Percentiles rank a stretch among this genome's conserved stretches.
Conservation (phyloP, 1,284 basidiomycete genomes). For the Apiotrichum montevideense region DNA sequence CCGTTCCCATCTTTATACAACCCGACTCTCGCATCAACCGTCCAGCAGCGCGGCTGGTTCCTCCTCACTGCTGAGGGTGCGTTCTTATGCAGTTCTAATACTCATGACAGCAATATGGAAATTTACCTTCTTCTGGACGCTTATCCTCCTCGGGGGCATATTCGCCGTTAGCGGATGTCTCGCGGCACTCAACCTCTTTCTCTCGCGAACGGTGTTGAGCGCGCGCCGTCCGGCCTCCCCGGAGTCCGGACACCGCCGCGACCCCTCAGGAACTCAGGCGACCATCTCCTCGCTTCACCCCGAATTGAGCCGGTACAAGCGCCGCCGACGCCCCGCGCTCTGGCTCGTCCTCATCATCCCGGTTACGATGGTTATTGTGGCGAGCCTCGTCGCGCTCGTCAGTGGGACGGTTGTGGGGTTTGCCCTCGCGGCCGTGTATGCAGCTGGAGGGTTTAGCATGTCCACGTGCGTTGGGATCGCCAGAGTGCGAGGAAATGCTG, state of each 20-base stretch:
- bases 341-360: constrained; percentile 37
- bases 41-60: constrained; percentile 34
- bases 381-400: constrained; percentile 60
- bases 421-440: constrained; percentile 62
- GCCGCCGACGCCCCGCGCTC: constrained; percentile 30
- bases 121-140: constrained; percentile 78
- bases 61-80: constrained; percentile 46
- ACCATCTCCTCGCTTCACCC: background rate
- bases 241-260: too few relatives aligned
- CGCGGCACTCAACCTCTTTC: constrained; percentile 62
- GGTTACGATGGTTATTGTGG: constrained; percentile 39
- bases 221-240: too few relatives aligned
- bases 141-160: constrained; percentile 65
- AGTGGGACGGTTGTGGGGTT: constrained; percentile 67
- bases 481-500: background rate
- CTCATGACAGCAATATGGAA: constrained; percentile 62
- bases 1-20: constrained; percentile 53
- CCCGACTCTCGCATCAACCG: constrained; percentile 44
- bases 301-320: constrained; percentile 36
- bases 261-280: background rate
- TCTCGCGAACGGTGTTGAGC: constrained; percentile 45
- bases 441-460: constrained; percentile 63
- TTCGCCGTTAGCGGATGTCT: constrained; percentile 63
- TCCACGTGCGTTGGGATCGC: constrained; percentile 59
- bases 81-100: constrained; percentile 5